Evolutionary conservation across 1,139 yeast species (phyloP), one percentile per base, ranked within the genome.

Genomic region (Magnusiomyces fungicola): DNA sequence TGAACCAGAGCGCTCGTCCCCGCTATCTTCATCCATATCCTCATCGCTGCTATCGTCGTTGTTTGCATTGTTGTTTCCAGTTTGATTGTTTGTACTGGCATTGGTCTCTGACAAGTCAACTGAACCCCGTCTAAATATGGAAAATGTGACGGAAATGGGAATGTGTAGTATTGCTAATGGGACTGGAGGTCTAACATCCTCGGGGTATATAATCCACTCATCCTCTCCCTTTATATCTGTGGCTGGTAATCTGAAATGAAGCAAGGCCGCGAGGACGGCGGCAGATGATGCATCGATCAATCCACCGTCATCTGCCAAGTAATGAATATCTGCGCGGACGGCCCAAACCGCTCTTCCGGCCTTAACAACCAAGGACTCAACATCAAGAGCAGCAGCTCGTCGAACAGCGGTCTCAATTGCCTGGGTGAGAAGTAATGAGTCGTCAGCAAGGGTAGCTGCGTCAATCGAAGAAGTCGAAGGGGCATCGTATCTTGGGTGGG

Each of bases 261-360:
- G 74, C 48, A 92, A 72, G 0, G 87, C 96, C 12, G 92, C 78
- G 76, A 89, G 83, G 19, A 89, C 96, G 0, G 92, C 97, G 51
- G 89, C 75, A 66, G 96, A 87, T 38, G 94, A 84, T 19, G 89
- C 85, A 66, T 92, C 98, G 42, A 90, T 81, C 40, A 92, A 75
- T 34, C 94, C 95, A 37, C 98, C 98, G 66, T 92, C 98, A 61
- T 80, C 87, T 62, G 89, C 83, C 55, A 92, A 69, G 58, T 85
- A 86, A 63, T 89, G 95, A 33, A 92, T 80, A 62, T 90, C 97
- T 0, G 95, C 97, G 50, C 94, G 74, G 18, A 92, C 72, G 52
- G 80, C 75, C 98, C 98, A 92, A 60, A 95, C 90, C 58, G 87
- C 82, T 52, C 81, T 78, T 1, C 97, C 97, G 0, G 97, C 96